Base-by-base conservation (phyloP, 768 basidiomycete genomes). In the Boletus pseudo-olivaceus region DNA sequence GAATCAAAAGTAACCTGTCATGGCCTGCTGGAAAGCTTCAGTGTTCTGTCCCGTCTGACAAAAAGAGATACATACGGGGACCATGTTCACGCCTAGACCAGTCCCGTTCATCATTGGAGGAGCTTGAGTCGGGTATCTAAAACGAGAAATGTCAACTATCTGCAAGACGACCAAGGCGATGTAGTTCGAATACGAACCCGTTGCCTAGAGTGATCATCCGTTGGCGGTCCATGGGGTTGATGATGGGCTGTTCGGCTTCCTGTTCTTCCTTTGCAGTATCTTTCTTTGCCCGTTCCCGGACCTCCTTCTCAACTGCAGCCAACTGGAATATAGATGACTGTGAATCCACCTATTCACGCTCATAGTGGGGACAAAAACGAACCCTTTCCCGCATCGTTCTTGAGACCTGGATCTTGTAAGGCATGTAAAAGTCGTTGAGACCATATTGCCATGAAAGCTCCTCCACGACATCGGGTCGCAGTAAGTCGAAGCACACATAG, bases 391-490 rank as follows among this genome's bases (percentile, higher is more conserved):
- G 81, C 67, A 87, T 76, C 35, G 87, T 81, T 52, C 94, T 83
- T 64, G 91, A 87, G 32, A 84, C 81, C 71, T 98, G 96, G 45
- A 97, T 87, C 68, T 84, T 86, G 72, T 91, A 98, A 1, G 97
- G 97, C 91, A 96, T 97, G 68, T 90, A 91, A 76, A 96, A 98
- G 73, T 99, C 97, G 65, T 92, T 93, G 43, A 99, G 79, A 20
- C 88, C 96, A 62, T 97, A 87, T 67, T 92, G 89, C 97, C 97
- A 98, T 57, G 93, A 93, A 34, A 97, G 76, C 70, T 97, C 96
- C 72, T 94, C 90, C 27, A 97, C 93, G 52, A 95, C 73, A 65
- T 98, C 96, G 3, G 93, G 82, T 42, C 92, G 87, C 49, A 98
- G 75, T n/a, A 98, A 79, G 73, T 99, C 96, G 76, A 94, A 99